Evolutionary conservation across 495 filamentous ascomycete species (phyloP).

Genomic region (Hyphodiscus hymeniophilus): DNA sequence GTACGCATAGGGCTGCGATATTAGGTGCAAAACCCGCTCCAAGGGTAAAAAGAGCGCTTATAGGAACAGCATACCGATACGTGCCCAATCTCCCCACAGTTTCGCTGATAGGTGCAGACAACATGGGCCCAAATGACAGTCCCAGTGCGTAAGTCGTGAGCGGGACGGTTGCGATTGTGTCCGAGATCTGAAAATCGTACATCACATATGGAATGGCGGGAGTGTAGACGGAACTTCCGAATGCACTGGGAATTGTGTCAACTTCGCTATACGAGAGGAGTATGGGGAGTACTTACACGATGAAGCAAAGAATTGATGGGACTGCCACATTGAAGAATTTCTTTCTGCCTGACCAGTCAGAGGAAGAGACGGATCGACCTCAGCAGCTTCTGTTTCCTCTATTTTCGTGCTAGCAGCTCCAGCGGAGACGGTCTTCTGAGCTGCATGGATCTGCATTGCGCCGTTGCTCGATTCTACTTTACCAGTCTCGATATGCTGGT

Average conservation of each 20-base stretch:
- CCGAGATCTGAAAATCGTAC: not conserved
- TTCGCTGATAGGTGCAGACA: conserved; percentile 17
- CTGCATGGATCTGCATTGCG: no score
- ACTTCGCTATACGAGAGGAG: no score
- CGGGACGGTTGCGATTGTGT: conserved; percentile 19
- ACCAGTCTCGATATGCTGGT: no score
- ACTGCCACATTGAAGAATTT: not conserved
- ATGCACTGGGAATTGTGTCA: not conserved
- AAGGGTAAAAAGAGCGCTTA: conserved; percentile 50
- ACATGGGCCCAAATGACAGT: conserved; percentile 14
- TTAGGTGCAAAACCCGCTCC: conserved; percentile 44
- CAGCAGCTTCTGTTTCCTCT: no score
- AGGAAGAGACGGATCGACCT: not conserved
- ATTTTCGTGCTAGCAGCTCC: no score
- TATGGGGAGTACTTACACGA: not conserved
- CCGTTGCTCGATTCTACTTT: no score
- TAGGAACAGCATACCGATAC: conserved; percentile 42
- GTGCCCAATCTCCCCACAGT: conserved; percentile 42
- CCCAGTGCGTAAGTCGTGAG: conserved; percentile 40
- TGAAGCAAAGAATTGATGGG: conserved; percentile 2
- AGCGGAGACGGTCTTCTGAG: no score
- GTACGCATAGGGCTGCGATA: conserved; percentile 43
- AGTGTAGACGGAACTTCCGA: conserved; percentile 2
- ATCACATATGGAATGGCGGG: not conserved
- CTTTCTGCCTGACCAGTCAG: not conserved